Base-by-base conservation (phyloP, 148 eudicot species). In the Rhododendron simsii region DNA sequence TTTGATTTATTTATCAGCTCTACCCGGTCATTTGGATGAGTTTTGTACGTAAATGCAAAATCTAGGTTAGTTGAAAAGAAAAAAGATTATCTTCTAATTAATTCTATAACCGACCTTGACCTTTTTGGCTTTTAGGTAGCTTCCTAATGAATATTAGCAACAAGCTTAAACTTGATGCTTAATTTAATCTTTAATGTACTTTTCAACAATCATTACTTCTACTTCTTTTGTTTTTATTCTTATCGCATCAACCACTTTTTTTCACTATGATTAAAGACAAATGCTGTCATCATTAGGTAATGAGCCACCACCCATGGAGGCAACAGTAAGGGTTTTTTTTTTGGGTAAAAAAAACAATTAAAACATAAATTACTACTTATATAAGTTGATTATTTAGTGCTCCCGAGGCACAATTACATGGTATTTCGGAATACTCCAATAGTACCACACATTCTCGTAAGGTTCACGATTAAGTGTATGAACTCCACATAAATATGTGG, bases 131-230 rank as follows among this genome's bases (percentile, higher is more conserved):
- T 51, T 51, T 11, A 12, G 81, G 26, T 79, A 28, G 83, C 83
- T 81, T 81, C 28, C 47, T 81, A 81, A 81, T 81, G 69, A 81
- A 55, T 57, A 41, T 81, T 53, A 33, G n/a, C 45, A 81, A 33
- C 69, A 81, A 53, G 61, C 83, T 55, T 81, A 81, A 81, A 81
- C 83, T 33, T 81, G 44, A 81, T 57, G 83, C 83, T 81, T 50
- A 47, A 16, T 81, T 18, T 81, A 33, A 18, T 81, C 41, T 55
- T 81, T 18, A 53, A 2, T 1, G 5, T 26, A 30, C 63, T 18
- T 33, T 51, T 15, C 57, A 57, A 57, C 44, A 28, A 81, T 81
- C 69, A 81, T 55, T 57, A 35, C 69, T 16, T 2, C 26, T 4
- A 55, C 83, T 57, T 33, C 41, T 79, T 48, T 23, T 26, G n/a